These are phyloP conservation scores for Platanthera zijinensis DNA, from an alignment of 106 monocot genomes.

Conservation along the genomic window DNA sequence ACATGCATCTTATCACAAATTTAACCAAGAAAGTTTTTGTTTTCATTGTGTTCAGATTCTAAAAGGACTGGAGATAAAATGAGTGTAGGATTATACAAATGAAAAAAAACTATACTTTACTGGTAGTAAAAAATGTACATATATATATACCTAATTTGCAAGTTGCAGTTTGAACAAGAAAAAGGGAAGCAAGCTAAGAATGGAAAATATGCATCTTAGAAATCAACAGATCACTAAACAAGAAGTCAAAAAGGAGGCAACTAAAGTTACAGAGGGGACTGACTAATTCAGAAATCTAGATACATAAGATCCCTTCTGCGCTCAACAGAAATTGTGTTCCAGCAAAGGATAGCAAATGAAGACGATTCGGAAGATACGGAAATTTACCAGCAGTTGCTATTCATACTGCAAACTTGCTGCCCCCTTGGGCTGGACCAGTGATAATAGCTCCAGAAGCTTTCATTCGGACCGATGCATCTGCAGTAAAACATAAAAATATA, in stretches of 20 bases:
- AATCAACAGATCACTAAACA: not conserved
- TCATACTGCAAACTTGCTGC: not conserved
- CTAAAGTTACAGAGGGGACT: not conserved
- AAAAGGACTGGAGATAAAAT: not conserved
- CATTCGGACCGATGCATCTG: slow-evolving; percentile 3
- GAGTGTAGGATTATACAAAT: not conserved
- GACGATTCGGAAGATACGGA: not conserved
- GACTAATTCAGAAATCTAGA: not conserved
- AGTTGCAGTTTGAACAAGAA: not conserved
- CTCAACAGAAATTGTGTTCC: not conserved
- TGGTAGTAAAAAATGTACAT: not conserved
- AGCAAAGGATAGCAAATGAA: not conserved
- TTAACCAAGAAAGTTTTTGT: not conserved
- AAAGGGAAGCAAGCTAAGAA: not conserved
- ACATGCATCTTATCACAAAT: not conserved
- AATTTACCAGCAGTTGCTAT: not conserved
- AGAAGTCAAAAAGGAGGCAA: not conserved
- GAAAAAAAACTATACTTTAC: not conserved
- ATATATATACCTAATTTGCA: not conserved
- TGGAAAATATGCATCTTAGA: not conserved
- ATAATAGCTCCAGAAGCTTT: not conserved
- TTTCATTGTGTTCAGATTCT: not conserved
- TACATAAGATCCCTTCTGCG: not conserved
- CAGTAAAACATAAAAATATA: not conserved
- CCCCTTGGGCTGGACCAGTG: not conserved